These are phyloP conservation scores for Sonneratia caseolaris DNA, from an alignment of 345 rosid species.

Conservation along the genomic window DNA sequence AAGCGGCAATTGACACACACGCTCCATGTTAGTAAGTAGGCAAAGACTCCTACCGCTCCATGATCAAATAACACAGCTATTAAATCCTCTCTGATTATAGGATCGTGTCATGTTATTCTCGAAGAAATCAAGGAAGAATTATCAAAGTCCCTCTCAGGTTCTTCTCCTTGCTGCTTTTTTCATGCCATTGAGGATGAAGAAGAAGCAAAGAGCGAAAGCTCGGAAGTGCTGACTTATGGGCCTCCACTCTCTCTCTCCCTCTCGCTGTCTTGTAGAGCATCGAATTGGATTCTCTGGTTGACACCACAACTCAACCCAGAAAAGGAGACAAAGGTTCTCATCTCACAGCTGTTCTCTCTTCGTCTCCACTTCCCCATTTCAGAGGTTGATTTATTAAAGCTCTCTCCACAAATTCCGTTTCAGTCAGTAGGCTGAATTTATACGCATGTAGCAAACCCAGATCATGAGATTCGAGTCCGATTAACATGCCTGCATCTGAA, in stretches of 20 bases:
- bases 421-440: neutral
- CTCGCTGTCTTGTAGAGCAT: constrained; percentile 7
- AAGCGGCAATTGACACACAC: no score
- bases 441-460: neutral
- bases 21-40: no score
- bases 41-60: no score
- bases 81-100: no score
- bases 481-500: constrained; percentile 21
- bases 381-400: neutral
- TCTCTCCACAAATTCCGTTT: neutral
- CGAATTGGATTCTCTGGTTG: constrained; percentile 30
- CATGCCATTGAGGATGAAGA: neutral
- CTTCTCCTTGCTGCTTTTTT: no score
- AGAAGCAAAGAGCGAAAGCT: neutral
- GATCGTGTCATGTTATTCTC: no score
- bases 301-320: constrained; percentile 12
- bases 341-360: constrained; percentile 11
- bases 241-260: neutral
- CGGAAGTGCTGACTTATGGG: neutral
- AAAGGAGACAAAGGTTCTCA: constrained; percentile 3
- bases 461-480: neutral
- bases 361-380: neutral
- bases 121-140: no score
- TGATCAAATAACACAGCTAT: no score
- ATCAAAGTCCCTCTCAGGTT: no score